These are phyloP conservation scores for Fusarium compactum DNA, from an alignment of 2,329 filamentous ascomycete genomes.

Conservation along the genomic window DNA sequence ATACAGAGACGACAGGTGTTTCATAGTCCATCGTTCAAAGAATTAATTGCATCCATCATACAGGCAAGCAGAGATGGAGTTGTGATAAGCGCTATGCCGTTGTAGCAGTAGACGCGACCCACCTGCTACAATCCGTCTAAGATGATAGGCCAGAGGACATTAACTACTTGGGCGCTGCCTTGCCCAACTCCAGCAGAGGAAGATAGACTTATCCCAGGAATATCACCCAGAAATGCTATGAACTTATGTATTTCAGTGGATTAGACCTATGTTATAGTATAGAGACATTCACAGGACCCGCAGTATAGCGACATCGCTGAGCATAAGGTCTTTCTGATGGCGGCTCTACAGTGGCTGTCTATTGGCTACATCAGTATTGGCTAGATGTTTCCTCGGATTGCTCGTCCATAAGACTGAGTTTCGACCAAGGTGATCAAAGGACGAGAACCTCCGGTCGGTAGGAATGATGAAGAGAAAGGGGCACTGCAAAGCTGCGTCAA, in stretches of 20 bases:
- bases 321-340: background rate
- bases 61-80: background rate
- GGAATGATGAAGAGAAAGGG: too few relatives aligned
- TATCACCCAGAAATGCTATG: rapidly evolving
- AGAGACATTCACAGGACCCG: too few relatives aligned
- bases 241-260: too few relatives aligned
- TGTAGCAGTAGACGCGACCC: background rate
- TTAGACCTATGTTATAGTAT: too few relatives aligned
- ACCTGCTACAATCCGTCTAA: slow-evolving; percentile 14
- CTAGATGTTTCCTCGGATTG: background rate
- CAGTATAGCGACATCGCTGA: background rate
- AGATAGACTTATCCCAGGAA: background rate
- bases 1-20: too few relatives aligned
- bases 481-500: background rate
- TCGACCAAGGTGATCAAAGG: too few relatives aligned
- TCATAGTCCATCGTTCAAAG: too few relatives aligned
- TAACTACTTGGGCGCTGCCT: background rate
- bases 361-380: background rate
- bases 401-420: too few relatives aligned
- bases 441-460: too few relatives aligned
- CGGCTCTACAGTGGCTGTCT: background rate
- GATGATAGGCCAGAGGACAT: slow-evolving; percentile 6
- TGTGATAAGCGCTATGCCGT: background rate
- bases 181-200: too few relatives aligned
- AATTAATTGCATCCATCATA: background rate